Evolutionary conservation across 768 basidiomycete species (phyloP), one percentile per base, ranked within the genome.

Genomic region (Russula virescens): DNA sequence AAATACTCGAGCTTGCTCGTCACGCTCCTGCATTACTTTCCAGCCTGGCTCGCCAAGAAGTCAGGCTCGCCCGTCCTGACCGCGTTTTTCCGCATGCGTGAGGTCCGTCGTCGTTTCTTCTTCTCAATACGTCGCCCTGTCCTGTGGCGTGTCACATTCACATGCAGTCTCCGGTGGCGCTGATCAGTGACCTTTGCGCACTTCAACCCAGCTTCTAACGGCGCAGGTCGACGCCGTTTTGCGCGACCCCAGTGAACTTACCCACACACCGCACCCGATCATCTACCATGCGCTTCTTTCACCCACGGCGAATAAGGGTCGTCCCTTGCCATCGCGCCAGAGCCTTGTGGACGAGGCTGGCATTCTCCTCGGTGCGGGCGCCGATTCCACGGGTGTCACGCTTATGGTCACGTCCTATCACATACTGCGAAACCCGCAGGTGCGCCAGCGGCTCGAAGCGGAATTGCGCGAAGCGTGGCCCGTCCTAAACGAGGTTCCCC

Each of bases 381-480:
- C 75, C 26, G 80, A 80, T 63, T 79, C 79, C 5, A 74, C 76
- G 16, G 78, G 75, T 18, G 76, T 79, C 60, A 70, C 75, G 1
- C 75, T 76, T 60, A 75, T 71, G 0, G 70, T 76, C 28, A 78
- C 73, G 9, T 58, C 73, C 0, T 76, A 76, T 58, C 68, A 79
- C 55, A 65, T 79, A 18, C 68, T 78, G 14, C 69, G 63, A 11
- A 71, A 77, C 52, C 70, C 71, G 2, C 42, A 57, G 0, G 69
- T 79, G 13, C 66, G 71, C 38, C 38, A 63, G 8, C 70, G 62
- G 34, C 71, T 81, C 16, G 64, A 68, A 8, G 47, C 68, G 21
- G 76, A 76, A 56, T 65, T 80, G 31, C 61, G 69, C 25, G 71
- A 70, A 13, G 78, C 74, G 2, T 81, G 80, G 78, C 77, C 80